Conservation (phyloP, 1,139 yeast species). For the Hansenula sp. region DNA sequence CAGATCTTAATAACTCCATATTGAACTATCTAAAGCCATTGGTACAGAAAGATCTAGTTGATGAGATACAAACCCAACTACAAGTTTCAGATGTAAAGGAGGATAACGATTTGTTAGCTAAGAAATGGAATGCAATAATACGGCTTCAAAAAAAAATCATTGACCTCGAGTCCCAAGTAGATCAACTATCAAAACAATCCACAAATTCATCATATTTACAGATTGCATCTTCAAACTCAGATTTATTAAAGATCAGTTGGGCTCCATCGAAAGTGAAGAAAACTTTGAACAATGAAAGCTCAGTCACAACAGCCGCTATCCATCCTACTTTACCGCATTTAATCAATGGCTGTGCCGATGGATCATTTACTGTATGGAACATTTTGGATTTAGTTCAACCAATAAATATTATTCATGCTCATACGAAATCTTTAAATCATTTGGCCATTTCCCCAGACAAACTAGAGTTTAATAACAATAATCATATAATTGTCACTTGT, state of each 20-base stretch:
- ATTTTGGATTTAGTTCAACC: constrained; percentile 62
- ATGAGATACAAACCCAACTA: constrained; percentile 14
- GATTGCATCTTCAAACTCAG: constrained; percentile 28
- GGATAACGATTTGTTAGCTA: constrained; percentile 53
- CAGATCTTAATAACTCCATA: constrained; percentile 53
- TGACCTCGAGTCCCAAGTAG: constrained; percentile 39
- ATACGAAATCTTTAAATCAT: constrained; percentile 65
- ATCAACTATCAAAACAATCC: constrained; percentile 16
- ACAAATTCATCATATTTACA: constrained; percentile 10
- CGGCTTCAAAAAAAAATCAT: constrained; percentile 73
- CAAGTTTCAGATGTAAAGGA: constrained; percentile 14
- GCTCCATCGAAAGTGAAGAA: constrained; percentile 56
- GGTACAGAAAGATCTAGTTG: constrained; percentile 12
- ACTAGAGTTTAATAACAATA: constrained; percentile 17
- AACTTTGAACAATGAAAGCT: constrained; percentile 53
- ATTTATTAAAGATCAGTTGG: constrained; percentile 51
- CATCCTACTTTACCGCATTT: constrained; percentile 72
- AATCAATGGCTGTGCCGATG: constrained; percentile 71
- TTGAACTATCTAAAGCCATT: constrained; percentile 47
- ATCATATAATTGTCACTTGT: constrained; percentile 50
- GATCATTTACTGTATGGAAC: constrained; percentile 74
- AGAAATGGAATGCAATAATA: constrained; percentile 87
- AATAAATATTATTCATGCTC: constrained; percentile 67
- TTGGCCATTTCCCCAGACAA: constrained; percentile 51
- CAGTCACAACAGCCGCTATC: constrained; percentile 60